Evolutionary conservation across 2,329 filamentous ascomycete species (phyloP), one percentile per base, ranked within the genome.

Genomic region (Fusarium verticillioides): DNA sequence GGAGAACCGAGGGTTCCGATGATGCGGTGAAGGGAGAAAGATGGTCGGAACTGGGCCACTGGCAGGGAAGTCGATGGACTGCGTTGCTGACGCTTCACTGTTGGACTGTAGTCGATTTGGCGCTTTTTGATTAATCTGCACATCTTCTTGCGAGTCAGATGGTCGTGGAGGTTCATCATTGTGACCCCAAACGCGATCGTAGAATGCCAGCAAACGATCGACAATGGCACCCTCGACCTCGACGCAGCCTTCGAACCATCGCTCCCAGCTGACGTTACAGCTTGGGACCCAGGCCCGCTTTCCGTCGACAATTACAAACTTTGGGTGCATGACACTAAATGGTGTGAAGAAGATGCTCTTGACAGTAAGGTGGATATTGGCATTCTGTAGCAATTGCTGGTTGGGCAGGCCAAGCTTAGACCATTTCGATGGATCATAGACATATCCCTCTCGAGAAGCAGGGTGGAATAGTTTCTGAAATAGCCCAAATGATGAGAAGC

Each of bases 281-380:
- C 92, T 94, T 0, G 94, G 94, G 15, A 96, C 81, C 76, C 92
- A 91, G 0, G 92, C 92, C 5, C 83, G 85, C 37, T 84, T 80
- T 2, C 91, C 87, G 79, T 97, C 94, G 2, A 96, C 81, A 19
- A 96, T 86, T 42, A 96, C 86, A 75, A 94, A 96, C 77, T 97
- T 97, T 1, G 94, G 92, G 78, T 97, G 94, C 90, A 96, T 93
- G n/a, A 97, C 92, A 77, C 93, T 94, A 67, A 96, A 91, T 0
- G 94, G 94, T 5, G 91, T 84, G 70, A 96, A 90, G 81, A 97
- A 97, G 12, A 96, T 85, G 70, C 91, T 94, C 83, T 94, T 95
- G 63, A 95, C 89, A 1, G 87, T 84, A 39, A 97, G 78, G 59
- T 95, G 88, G 23, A 97, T 87, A 6, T 89, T 89, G 1, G 83